phyloP scores from a whole-genome alignment of 306 rosid genomes.

The Betula pendula region DNA sequence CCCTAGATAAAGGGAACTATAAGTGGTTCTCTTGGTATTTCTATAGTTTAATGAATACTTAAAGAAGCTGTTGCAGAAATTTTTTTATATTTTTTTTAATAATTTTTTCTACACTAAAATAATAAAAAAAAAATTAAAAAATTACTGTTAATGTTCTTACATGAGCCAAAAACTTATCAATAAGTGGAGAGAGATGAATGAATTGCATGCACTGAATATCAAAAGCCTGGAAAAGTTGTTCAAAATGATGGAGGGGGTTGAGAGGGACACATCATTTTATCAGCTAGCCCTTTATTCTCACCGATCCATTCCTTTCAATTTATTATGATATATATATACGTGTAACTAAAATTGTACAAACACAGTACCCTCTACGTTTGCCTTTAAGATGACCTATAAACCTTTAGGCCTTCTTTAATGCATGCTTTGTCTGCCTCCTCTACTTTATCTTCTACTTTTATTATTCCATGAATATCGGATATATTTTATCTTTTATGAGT shows the following conservation, averaged over 20 bases:
- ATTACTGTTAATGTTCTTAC: too few relatives aligned
- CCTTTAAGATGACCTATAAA: background rate
- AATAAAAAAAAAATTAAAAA: too few relatives aligned
- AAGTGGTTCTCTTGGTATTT: too few relatives aligned
- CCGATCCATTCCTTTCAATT: background rate
- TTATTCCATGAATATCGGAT: background rate
- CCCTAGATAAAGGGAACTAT: too few relatives aligned
- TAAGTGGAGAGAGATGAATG: too few relatives aligned
- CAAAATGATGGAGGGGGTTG: constrained; percentile 23
- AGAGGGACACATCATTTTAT: constrained; percentile 29
- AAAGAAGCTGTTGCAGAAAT: too few relatives aligned
- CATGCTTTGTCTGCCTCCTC: background rate
- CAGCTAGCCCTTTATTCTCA: background rate
- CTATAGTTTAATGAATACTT: too few relatives aligned
- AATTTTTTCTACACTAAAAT: too few relatives aligned
- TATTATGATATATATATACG: background rate
- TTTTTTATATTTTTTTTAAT: too few relatives aligned
- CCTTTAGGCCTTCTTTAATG: background rate
- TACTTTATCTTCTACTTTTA: background rate
- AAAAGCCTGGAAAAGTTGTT: constrained; percentile 30
- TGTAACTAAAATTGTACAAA: background rate
- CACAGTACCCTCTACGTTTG: background rate
- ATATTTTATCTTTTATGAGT: background rate
- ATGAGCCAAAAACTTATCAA: too few relatives aligned
- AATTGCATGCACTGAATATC: too few relatives aligned